A percentile compares a stretch with the other conserved stretches of the same genome.
These are phyloP conservation scores for Capsella bursapastoris DNA, from an alignment of 345 rosid genomes.

Conservation along the genomic window DNA sequence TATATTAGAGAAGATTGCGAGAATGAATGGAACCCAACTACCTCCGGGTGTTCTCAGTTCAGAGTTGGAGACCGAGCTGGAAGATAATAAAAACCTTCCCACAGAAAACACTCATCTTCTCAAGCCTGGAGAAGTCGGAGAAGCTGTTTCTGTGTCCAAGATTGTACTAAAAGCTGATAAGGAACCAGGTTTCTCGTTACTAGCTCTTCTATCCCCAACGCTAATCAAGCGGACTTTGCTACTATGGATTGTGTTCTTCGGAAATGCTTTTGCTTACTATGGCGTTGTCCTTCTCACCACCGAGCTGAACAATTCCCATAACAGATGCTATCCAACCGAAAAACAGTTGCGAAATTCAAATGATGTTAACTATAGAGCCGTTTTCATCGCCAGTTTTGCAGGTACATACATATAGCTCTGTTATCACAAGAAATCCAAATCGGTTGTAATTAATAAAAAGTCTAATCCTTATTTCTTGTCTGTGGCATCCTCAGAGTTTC, in stretches of 20 bases:
- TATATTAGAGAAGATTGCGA: conserved; percentile 70
- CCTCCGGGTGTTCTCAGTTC: conserved; percentile 75
- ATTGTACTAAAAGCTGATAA: conserved; percentile 49
- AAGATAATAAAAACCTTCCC: conserved; percentile 37
- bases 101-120: conserved; percentile 54
- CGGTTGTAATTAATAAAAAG: background rate
- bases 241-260: conserved; percentile 84
- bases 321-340: conserved; percentile 47
- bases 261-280: conserved; percentile 88
- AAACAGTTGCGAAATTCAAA: conserved; percentile 37
- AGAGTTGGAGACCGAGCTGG: conserved; percentile 57
- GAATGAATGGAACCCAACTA: conserved; percentile 56
- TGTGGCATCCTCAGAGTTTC: conserved; percentile 59
- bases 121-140: conserved; percentile 36
- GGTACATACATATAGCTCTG: conserved; percentile 47
- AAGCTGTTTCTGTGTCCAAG: conserved; percentile 33
- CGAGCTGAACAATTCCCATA: conserved; percentile 65
- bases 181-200: conserved; percentile 50
- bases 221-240: conserved; percentile 73
- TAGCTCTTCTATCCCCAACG: conserved; percentile 70
- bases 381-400: conserved; percentile 85
- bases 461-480: conserved; percentile 22
- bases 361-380: conserved; percentile 65
- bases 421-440: conserved; percentile 18
- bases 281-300: conserved; percentile 92